Evolutionary conservation across 2,329 filamentous ascomycete species (phyloP).

Genomic region (Colletotrichum gloeosporioides): DNA sequence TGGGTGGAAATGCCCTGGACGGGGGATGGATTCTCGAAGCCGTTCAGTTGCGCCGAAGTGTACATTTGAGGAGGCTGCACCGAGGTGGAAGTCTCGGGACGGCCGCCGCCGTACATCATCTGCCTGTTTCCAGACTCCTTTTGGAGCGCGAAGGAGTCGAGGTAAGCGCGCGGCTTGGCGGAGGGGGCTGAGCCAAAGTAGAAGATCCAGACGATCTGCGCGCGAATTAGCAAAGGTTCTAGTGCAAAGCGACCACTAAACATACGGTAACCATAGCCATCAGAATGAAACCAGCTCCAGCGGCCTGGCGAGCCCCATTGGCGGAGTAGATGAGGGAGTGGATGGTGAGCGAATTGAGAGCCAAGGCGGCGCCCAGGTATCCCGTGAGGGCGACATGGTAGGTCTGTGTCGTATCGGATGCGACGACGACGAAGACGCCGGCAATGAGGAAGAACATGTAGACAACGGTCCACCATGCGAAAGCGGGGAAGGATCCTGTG

Average conservation of each 20-base stretch:
- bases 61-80: constrained; percentile 92
- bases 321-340: constrained; percentile 84
- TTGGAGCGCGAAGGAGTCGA: constrained; percentile 93
- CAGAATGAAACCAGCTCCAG: constrained; percentile 91
- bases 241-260: constrained; percentile 18
- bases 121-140: constrained; percentile 80
- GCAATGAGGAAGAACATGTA: constrained; percentile 86
- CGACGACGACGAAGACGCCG: constrained; percentile 82
- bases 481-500: constrained; percentile 73
- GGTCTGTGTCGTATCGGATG: constrained; percentile 81
- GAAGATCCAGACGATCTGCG: constrained; percentile 95
- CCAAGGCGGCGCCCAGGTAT: constrained; percentile 82
- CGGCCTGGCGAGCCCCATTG: constrained; percentile 78
- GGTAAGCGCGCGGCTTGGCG: constrained; percentile 84
- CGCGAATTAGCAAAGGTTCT: neutral
- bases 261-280: constrained; percentile 91
- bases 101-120: constrained; percentile 76
- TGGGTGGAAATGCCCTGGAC: constrained; percentile 70
- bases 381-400: constrained; percentile 93
- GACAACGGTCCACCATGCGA: constrained; percentile 89
- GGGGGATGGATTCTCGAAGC: constrained; percentile 95
- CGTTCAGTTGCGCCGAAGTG: constrained; percentile 91
- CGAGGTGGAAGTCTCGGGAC: constrained; percentile 84
- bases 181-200: constrained; percentile 96
- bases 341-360: constrained; percentile 84